Conservation (phyloP, 306 rosid species). For the Castanospermum australe region DNA sequence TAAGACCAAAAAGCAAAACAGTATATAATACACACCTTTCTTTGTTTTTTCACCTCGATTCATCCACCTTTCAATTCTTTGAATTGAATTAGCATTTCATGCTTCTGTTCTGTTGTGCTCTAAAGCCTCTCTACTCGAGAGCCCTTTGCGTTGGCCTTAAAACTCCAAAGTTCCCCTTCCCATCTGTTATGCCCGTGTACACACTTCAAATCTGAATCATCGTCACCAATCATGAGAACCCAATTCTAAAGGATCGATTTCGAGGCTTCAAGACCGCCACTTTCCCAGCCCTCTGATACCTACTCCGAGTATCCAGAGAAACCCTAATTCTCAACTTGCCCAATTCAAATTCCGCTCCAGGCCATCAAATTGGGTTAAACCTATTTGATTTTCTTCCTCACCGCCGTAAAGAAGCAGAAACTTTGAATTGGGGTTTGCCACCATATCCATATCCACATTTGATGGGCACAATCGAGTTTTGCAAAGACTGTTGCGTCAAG, state of each 20-base stretch:
- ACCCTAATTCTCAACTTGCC: background rate
- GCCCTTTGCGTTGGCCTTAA: too few relatives aligned
- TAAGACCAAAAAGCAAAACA: too few relatives aligned
- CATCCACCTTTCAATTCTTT: background rate
- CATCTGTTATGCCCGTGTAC: background rate
- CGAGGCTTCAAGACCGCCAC: background rate
- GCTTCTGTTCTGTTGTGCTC: too few relatives aligned
- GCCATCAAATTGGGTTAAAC: background rate
- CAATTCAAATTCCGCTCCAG: background rate
- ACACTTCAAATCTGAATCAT: background rate
- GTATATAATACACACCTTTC: too few relatives aligned
- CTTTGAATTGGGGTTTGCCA: background rate
- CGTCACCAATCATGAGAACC: background rate
- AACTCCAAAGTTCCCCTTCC: background rate
- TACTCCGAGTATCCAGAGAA: background rate
- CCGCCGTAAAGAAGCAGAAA: too few relatives aligned
- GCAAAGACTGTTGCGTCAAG: slow-evolving; percentile 23
- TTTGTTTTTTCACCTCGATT: too few relatives aligned
- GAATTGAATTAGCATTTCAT: too few relatives aligned
- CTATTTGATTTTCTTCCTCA: too few relatives aligned
- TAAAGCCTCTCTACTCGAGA: too few relatives aligned
- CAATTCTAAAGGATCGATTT: background rate
- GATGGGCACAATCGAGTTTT: slow-evolving; percentile 55
- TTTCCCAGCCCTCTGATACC: background rate
- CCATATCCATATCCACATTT: slow-evolving; percentile 11